These are phyloP conservation scores for Mortierella hygrophila DNA, from an alignment of 192 early-diverging fungal species.

Conservation along the genomic window DNA sequence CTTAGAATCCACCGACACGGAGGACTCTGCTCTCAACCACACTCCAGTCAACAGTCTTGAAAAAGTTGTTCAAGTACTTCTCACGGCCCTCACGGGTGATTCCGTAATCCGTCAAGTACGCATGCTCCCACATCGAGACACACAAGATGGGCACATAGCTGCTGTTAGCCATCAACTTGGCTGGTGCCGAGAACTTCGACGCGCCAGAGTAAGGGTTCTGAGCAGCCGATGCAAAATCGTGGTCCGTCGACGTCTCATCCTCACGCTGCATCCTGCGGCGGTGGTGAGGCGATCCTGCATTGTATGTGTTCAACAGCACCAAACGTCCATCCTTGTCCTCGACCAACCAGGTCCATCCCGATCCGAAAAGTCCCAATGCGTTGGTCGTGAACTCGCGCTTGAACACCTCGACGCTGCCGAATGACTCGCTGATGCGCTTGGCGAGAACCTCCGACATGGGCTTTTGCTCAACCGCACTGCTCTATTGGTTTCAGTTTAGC, in stretches of 20 bases:
- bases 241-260: conserved; percentile 39
- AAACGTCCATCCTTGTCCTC: conserved; percentile 50
- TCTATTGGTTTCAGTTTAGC: background rate
- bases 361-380: conserved; percentile 59
- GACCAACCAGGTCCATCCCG: conserved; percentile 63
- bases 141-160: conserved; percentile 57
- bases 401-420: conserved; percentile 43
- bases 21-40: conserved; percentile 46
- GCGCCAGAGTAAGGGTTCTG: conserved; percentile 49
- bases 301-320: conserved; percentile 58
- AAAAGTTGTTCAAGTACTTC: conserved; percentile 55
- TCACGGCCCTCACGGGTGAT: conserved; percentile 50
- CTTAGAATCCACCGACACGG: conserved; percentile 47
- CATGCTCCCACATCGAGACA: conserved; percentile 61
- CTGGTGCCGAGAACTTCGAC: conserved; percentile 49
- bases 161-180: conserved; percentile 48
- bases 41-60: conserved; percentile 56
- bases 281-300: conserved; percentile 59
- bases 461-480: conserved; percentile 7
- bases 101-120: conserved; percentile 59
- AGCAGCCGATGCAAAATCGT: conserved; percentile 30
- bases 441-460: conserved; percentile 38
- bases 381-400: conserved; percentile 56
- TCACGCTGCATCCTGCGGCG: conserved; percentile 51
- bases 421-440: conserved; percentile 31